Evolutionary conservation across 441 rosid genomes (phyloP).

Genomic region (Cnidoscolus chayamansa): DNA sequence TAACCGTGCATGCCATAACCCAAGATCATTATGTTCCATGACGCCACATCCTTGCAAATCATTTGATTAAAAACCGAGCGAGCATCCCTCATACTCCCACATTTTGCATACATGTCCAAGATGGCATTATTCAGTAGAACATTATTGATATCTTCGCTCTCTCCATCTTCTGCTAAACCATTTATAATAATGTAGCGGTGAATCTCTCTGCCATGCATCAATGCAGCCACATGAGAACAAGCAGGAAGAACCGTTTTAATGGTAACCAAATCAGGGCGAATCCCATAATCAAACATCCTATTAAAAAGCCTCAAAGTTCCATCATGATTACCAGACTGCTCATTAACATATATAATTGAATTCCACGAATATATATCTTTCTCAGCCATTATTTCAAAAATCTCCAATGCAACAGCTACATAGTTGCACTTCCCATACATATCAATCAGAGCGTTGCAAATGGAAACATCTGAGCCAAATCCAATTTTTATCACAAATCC

Average conservation of each 20-base stretch:
- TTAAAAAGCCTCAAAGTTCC: conserved; percentile 42
- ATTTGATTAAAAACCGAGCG: conserved; percentile 40
- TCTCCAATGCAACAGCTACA: conserved; percentile 33
- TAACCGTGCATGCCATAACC: conserved; percentile 58
- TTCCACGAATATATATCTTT: conserved; percentile 63
- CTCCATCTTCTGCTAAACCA: conserved; percentile 34
- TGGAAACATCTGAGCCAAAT: conserved; percentile 32
- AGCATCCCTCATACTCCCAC: conserved; percentile 56
- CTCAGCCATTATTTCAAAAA: conserved; percentile 44
- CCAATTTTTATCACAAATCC: conserved; percentile 46
- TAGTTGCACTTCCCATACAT: conserved; percentile 56
- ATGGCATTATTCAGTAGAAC: conserved; percentile 42
- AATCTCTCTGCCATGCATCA: conserved; percentile 49
- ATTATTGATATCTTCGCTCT: conserved; percentile 22
- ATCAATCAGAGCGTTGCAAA: conserved; percentile 58
- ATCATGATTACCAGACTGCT: conserved; percentile 48
- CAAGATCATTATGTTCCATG: conserved; percentile 63
- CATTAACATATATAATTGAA: conserved; percentile 46
- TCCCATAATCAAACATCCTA: conserved; percentile 41
- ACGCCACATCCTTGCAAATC: conserved; percentile 48
- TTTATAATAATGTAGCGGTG: conserved; percentile 43
- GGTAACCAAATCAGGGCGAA: conserved; percentile 51
- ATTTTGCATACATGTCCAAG: conserved; percentile 61
- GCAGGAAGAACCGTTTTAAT: conserved; percentile 50
- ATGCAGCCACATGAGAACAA: conserved; percentile 54